Evolutionary conservation across 108 stramenopile species (phyloP), one percentile per base, ranked within the genome.

Genomic region (Mediolabrus comicus): DNA sequence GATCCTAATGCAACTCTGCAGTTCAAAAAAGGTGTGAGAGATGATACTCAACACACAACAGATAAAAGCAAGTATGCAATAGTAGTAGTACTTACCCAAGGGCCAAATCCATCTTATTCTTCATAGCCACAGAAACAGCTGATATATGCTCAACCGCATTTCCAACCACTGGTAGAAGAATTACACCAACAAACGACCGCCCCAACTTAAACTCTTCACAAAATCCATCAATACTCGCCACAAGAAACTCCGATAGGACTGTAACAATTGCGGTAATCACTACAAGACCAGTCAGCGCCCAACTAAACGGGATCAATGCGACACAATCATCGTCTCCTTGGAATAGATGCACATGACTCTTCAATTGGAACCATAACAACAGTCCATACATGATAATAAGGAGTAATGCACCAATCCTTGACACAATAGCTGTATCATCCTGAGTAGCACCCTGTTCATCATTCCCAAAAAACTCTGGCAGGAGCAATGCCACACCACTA

Each of bases 131-230:
- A 3, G 93, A 87, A 38, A 99, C 88, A 17, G 95, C 94, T 8
- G 90, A 92, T 22, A 92, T 82, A 59, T 96, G 97, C 63, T 96
- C 95, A 3, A 94, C 97, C 25, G 95, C 97, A 77, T 96, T 96
- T 30, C 97, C 97, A 11, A 97, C 93, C 25, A 97, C 90, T 3
- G 97, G 97, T 2, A 97, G 60, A 55, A 97, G 83, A 53, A 97
- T 94, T 7, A 96, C 57, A 54, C 95, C 95, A 7, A 96, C 92
- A 85, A 97, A 97, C 5, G 90, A 91, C 59, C 84, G 69, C 53
- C 87, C 83, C 33, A 97, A 70, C 30, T 90, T 88, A 35, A 88
- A 91, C 11, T 77, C 60, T 11, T 67, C 74, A 26, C 88, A 83
- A 69, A 90, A 95, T 32, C 86, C 95, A 81, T 96, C 94, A 71